A percentile compares a stretch with the other conserved stretches of the same genome.
Evolutionary conservation across 2,329 filamentous ascomycete genomes (phyloP).

Genomic region (Cucurbitaria berberidis): DNA sequence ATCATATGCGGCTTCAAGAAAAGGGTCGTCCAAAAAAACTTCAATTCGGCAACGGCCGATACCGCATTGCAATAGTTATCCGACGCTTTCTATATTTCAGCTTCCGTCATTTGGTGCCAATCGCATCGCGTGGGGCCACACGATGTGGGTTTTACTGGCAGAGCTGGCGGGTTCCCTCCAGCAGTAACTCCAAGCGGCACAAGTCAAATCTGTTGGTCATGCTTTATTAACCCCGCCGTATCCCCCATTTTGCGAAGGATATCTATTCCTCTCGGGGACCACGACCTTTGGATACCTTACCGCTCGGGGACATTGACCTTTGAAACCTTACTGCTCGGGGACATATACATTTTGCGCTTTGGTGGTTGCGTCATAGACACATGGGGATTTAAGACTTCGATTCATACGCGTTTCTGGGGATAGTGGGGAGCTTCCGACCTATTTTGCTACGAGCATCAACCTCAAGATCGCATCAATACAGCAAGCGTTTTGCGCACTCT

Average conservation of each 20-base stretch:
- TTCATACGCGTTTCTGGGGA: not conserved
- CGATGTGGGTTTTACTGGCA: not conserved
- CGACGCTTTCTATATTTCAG: slow-evolving; percentile 8
- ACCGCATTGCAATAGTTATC: slow-evolving; percentile 21
- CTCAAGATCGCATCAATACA: not conserved
- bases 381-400: slow-evolving; percentile 2
- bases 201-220: slow-evolving; percentile 16
- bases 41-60: slow-evolving; percentile 24
- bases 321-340: slow-evolving; percentile 1
- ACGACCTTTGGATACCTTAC: slow-evolving; percentile 7
- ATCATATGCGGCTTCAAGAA: slow-evolving; percentile 13
- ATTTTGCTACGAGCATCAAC: not conserved
- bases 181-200: slow-evolving; percentile 8
- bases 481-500: slow-evolving; percentile 6
- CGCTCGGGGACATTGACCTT: slow-evolving; percentile 8
- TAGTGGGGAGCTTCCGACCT: not conserved
- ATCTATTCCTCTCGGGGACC: slow-evolving; percentile 11
- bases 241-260: slow-evolving; percentile 7
- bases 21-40: slow-evolving; percentile 7
- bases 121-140: not conserved
- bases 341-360: slow-evolving; percentile 1
- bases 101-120: not conserved
- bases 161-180: slow-evolving; percentile 1
- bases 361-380: slow-evolving; percentile 9
- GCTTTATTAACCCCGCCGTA: slow-evolving; percentile 20